phyloP scores from a whole-genome alignment of 2,329 filamentous ascomycete genomes.

The Verruconis gallopava region DNA sequence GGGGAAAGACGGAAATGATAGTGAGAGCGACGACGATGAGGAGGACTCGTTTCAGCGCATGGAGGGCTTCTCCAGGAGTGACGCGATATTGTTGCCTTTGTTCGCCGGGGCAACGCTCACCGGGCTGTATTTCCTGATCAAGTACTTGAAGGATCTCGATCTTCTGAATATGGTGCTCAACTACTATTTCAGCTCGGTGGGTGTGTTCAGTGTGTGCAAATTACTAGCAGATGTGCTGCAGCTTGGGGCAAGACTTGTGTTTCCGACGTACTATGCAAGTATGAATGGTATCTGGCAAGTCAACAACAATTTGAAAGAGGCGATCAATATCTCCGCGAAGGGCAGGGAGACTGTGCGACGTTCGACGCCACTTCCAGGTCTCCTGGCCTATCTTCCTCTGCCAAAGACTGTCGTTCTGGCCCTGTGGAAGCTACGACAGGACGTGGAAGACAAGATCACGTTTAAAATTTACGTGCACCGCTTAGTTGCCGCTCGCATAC shows the following conservation, averaged over 20 bases:
- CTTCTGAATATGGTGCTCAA: constrained; percentile 73
- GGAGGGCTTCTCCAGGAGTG: constrained; percentile 58
- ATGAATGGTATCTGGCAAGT: constrained; percentile 39
- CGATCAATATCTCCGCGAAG: constrained; percentile 19
- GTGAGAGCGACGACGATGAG: constrained; percentile 38
- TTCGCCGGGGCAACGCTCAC: constrained; percentile 60
- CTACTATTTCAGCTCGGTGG: constrained; percentile 70
- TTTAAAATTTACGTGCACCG: constrained; percentile 43
- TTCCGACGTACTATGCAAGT: constrained; percentile 39
- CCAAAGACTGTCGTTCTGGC: constrained; percentile 20
- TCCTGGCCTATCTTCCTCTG: constrained; percentile 35
- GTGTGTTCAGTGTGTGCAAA: constrained; percentile 61
- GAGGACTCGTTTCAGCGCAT: constrained; percentile 44
- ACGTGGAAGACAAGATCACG: constrained; percentile 37
- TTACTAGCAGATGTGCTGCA: constrained; percentile 59
- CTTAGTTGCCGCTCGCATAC: constrained; percentile 35
- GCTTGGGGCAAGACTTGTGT: constrained; percentile 17
- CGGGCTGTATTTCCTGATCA: constrained; percentile 75
- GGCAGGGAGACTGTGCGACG: constrained; percentile 16
- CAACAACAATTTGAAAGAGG: constrained; percentile 21
- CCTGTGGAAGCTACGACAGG: constrained; percentile 38
- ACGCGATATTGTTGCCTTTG: constrained; percentile 76
- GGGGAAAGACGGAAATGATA: constrained; percentile 31
- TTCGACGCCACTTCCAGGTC: constrained; percentile 39
- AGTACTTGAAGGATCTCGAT: constrained; percentile 71